phyloP scores from a whole-genome alignment of 257 asterid genomes.

The Ligustrum vulgare region DNA sequence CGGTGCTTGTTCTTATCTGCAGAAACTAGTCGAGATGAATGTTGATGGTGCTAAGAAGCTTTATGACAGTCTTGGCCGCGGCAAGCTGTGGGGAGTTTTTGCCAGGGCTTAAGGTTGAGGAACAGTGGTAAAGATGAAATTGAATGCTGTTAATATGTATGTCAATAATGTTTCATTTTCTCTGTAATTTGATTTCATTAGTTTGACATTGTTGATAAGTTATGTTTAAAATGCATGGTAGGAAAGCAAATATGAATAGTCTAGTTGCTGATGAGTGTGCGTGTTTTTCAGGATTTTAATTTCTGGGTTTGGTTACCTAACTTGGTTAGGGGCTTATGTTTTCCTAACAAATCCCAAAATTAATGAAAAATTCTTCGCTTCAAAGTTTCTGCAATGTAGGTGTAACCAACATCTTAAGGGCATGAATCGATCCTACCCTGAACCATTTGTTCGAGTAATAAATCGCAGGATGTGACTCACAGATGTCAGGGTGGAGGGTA shows the following conservation, averaged over 20 bases:
- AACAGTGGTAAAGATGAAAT: constrained; percentile 1
- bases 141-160: constrained; percentile 25
- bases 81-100: constrained; percentile 82
- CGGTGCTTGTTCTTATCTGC: constrained; percentile 61
- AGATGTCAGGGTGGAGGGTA: too few relatives aligned
- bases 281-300: constrained; percentile 1
- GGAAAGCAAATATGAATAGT: constrained; percentile 4
- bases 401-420: too few relatives aligned
- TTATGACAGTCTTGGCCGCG: constrained; percentile 54
- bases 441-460: too few relatives aligned
- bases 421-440: too few relatives aligned
- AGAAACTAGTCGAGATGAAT: constrained; percentile 61
- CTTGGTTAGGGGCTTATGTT: constrained; percentile 24
- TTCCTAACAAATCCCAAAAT: constrained; percentile 22
- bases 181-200: constrained; percentile 21
- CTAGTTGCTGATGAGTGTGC: constrained; percentile 9
- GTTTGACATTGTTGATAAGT: constrained; percentile 43
- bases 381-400: constrained; percentile 11
- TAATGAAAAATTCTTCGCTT: constrained; percentile 21
- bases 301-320: constrained; percentile 31
- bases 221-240: constrained; percentile 12
- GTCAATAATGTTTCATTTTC: constrained; percentile 30
- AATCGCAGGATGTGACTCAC: too few relatives aligned
- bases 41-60: constrained; percentile 84
- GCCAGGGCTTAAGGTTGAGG: constrained; percentile 31